Evolutionary conservation across 371 early-diverging fungal genomes (phyloP).

Genomic region (Rhizomucor pusillus): DNA sequence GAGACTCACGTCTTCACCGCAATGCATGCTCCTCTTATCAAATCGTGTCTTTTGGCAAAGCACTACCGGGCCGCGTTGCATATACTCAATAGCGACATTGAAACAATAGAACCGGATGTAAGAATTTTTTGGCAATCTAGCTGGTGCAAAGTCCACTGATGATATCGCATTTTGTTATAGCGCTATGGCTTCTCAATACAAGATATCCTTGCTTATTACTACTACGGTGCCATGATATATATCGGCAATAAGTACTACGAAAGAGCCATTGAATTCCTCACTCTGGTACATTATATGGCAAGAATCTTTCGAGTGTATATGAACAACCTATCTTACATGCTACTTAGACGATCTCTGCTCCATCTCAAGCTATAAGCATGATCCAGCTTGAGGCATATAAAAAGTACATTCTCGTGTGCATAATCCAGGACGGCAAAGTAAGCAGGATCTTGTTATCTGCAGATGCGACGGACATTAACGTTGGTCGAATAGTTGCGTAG

Average conservation of each 20-base stretch:
- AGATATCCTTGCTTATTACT: slow-evolving; percentile 71
- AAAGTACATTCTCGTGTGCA: slow-evolving; percentile 61
- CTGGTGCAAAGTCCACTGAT: background rate
- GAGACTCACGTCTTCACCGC: slow-evolving; percentile 47
- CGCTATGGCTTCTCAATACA: slow-evolving; percentile 37
- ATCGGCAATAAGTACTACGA: slow-evolving; percentile 65
- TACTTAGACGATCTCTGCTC: slow-evolving; percentile 59
- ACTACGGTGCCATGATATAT: slow-evolving; percentile 77
- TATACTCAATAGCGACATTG: slow-evolving; percentile 58
- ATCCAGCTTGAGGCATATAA: slow-evolving; percentile 81
- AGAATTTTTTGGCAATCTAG: slow-evolving; percentile 1
- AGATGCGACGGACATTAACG: background rate
- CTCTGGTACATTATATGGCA: slow-evolving; percentile 33
- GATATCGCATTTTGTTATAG: slow-evolving; percentile 6
- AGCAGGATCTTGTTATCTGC: no score
- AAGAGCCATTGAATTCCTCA: slow-evolving; percentile 64
- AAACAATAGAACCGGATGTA: slow-evolving; percentile 54
- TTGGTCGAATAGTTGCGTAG: slow-evolving; percentile 21
- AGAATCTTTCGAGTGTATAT: background rate
- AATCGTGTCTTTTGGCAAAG: slow-evolving; percentile 61
- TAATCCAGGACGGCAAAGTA: slow-evolving; percentile 59
- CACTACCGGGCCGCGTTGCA: slow-evolving; percentile 55
- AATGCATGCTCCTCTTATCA: slow-evolving; percentile 54
- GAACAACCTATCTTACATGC: background rate
- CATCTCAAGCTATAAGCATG: slow-evolving; percentile 57